phyloP scores from a whole-genome alignment of 371 early-diverging fungal species.

The Mucor sp. region DNA sequence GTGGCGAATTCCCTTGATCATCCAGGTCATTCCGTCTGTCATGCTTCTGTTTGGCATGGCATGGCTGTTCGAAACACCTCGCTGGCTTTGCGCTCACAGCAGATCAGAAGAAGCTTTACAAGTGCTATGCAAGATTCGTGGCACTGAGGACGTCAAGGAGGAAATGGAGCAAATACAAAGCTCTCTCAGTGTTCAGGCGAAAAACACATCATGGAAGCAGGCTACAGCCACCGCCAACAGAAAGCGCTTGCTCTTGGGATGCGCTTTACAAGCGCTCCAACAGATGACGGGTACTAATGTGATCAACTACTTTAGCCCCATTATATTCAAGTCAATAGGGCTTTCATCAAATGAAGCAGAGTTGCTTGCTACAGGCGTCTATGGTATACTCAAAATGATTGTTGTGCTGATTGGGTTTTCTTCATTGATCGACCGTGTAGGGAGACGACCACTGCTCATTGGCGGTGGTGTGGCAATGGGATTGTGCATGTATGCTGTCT shows the following conservation, averaged over 20 bases:
- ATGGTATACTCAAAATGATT: slow-evolving; percentile 30
- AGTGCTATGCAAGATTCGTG: slow-evolving; percentile 75
- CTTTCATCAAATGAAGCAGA: slow-evolving; percentile 34
- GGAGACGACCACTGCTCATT: slow-evolving; percentile 25
- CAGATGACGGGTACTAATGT: slow-evolving; percentile 31
- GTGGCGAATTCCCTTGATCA: slow-evolving; percentile 22
- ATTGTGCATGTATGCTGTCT: slow-evolving; percentile 20
- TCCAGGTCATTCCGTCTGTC: slow-evolving; percentile 17
- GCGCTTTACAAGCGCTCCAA: slow-evolving; percentile 27
- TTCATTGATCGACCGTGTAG: slow-evolving; percentile 18
- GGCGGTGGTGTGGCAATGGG: slow-evolving; percentile 25
- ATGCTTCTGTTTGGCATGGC: slow-evolving; percentile 25
- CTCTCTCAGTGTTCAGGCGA: slow-evolving; percentile 1
- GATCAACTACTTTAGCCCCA: slow-evolving; percentile 55
- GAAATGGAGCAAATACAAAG: slow-evolving; percentile 37
- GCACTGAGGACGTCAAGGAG: slow-evolving; percentile 74
- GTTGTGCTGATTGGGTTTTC: slow-evolving; percentile 19
- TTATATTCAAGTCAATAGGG: slow-evolving; percentile 52
- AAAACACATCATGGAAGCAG: slow-evolving; percentile 12
- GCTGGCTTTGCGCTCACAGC: slow-evolving; percentile 21
- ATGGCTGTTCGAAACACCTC: slow-evolving; percentile 20
- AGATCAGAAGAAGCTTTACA: slow-evolving; percentile 65
- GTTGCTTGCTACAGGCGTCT: slow-evolving; percentile 46
- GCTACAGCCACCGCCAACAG: slow-evolving; percentile 17
- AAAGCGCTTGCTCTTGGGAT: slow-evolving; percentile 27